Conservation (phyloP, 148 eudicot genomes). For the Rhododendron williamsianum region DNA sequence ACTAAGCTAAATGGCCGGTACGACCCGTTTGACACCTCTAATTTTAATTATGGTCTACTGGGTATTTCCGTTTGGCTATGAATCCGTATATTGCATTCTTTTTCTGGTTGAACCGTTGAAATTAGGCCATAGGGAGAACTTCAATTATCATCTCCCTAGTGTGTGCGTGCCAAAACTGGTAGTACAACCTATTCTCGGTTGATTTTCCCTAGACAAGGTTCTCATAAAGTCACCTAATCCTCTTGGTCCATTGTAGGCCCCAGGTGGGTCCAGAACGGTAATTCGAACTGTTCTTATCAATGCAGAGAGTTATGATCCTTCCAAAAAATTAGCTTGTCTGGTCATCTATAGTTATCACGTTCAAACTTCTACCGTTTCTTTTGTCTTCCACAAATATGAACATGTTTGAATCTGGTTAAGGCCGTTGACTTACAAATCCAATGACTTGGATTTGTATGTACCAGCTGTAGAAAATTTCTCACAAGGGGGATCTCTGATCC, state of each 20-base stretch:
- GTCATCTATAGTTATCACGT: not conserved
- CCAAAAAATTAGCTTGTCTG: not conserved
- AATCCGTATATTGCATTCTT: not conserved
- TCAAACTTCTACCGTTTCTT: not conserved
- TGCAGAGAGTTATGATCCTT: too few species aligned
- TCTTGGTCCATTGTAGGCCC: too few species aligned
- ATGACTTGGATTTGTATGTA: not conserved
- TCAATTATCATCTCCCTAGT: not conserved
- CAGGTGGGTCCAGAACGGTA: too few species aligned
- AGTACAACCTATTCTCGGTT: not conserved
- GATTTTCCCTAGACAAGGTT: too few species aligned
- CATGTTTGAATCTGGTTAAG: not conserved
- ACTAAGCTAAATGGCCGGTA: too few species aligned
- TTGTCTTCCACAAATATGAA: too few species aligned
- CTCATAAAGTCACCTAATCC: too few species aligned
- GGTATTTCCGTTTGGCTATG: not conserved
- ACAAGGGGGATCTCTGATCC: not conserved
- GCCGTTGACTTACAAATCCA: not conserved
- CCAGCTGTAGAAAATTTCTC: not conserved
- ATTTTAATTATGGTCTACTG: not conserved
- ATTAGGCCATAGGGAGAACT: not conserved
- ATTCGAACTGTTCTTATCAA: too few species aligned
- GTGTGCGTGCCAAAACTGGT: not conserved
- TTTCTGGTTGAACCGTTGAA: not conserved
- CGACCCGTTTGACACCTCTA: too few species aligned